phyloP scores from a whole-genome alignment of 2,329 filamentous ascomycete genomes.

The Cladosporium sp. region DNA sequence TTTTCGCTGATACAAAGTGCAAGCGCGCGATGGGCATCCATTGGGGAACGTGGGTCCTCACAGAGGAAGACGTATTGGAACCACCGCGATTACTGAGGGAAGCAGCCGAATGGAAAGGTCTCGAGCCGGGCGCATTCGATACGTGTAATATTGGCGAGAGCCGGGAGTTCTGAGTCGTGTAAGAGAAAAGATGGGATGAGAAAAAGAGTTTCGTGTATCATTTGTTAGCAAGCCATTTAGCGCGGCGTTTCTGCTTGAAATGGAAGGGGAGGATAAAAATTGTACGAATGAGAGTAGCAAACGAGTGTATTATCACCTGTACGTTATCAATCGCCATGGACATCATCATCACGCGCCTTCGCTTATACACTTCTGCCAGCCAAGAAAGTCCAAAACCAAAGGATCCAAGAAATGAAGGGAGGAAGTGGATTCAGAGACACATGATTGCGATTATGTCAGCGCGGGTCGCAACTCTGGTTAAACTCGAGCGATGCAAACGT shows the following conservation, averaged over 20 bases:
- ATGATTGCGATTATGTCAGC: background rate
- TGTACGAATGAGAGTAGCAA: background rate
- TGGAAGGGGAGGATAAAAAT: background rate
- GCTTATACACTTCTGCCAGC: background rate
- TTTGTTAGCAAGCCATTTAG: slow-evolving; percentile 12
- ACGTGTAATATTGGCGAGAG: slow-evolving; percentile 83
- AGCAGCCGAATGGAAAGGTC: slow-evolving; percentile 66
- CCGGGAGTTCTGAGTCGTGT: slow-evolving; percentile 58
- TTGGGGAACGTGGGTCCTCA: slow-evolving; percentile 86
- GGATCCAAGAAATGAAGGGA: background rate
- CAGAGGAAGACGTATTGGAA: slow-evolving; percentile 80
- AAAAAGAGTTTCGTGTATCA: background rate
- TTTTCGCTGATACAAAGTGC: slow-evolving; percentile 82
- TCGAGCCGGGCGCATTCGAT: slow-evolving; percentile 77
- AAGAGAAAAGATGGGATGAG: background rate
- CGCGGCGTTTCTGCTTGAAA: slow-evolving; percentile 15
- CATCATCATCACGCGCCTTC: background rate
- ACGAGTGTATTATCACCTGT: slow-evolving; percentile 5
- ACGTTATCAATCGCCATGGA: background rate
- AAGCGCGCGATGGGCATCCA: slow-evolving; percentile 80
- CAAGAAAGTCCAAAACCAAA: background rate
- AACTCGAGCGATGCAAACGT: background rate
- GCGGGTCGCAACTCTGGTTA: slow-evolving; percentile 2
- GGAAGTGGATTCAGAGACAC: background rate
- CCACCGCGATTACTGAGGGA: slow-evolving; percentile 72